Evolutionary conservation across 768 basidiomycete genomes (phyloP).

Genomic region (Russula ochroleuca): DNA sequence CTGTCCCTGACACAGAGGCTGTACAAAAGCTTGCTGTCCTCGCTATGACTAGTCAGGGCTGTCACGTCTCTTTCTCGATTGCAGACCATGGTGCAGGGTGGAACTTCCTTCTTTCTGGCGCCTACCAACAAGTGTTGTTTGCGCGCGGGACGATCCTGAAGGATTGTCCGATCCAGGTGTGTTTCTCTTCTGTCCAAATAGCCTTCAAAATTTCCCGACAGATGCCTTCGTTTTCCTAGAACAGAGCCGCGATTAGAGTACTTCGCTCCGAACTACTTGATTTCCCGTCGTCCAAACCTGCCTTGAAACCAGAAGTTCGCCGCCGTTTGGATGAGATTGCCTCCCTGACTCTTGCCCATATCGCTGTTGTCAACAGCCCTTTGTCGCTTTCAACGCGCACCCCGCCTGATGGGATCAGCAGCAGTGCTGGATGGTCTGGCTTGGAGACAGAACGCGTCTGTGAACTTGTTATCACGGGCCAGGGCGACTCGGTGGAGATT

Average conservation of each 20-base stretch:
- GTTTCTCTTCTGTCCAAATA: conserved; percentile 29
- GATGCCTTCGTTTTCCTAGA: conserved; percentile 41
- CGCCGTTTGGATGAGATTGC: conserved; percentile 92
- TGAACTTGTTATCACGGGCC: conserved; percentile 86
- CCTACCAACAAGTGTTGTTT: conserved; percentile 89
- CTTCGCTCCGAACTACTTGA: conserved; percentile 92
- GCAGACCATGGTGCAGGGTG: conserved; percentile 69
- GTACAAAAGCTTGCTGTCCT: conserved; percentile 75
- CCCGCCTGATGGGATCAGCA: conserved; percentile 72
- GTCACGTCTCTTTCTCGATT: conserved; percentile 75
- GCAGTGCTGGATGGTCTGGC: conserved; percentile 77
- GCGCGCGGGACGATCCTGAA: conserved; percentile 86
- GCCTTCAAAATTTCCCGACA: conserved; percentile 24
- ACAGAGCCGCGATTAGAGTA: conserved; percentile 83
- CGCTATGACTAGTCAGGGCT: conserved; percentile 76
- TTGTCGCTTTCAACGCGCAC: conserved; percentile 69
- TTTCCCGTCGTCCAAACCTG: conserved; percentile 69
- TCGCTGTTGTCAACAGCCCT: conserved; percentile 88
- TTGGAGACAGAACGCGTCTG: conserved; percentile 93
- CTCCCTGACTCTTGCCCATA: conserved; percentile 85
- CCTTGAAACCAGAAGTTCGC: conserved; percentile 77
- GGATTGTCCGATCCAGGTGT: conserved; percentile 81
- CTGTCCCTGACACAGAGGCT: conserved; percentile 60
- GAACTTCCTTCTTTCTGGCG: conserved; percentile 89
- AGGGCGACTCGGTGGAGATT: conserved; percentile 83